Evolutionary conservation across 805 yeast genomes (phyloP).

Genomic region (Teunomyces panamensis): DNA sequence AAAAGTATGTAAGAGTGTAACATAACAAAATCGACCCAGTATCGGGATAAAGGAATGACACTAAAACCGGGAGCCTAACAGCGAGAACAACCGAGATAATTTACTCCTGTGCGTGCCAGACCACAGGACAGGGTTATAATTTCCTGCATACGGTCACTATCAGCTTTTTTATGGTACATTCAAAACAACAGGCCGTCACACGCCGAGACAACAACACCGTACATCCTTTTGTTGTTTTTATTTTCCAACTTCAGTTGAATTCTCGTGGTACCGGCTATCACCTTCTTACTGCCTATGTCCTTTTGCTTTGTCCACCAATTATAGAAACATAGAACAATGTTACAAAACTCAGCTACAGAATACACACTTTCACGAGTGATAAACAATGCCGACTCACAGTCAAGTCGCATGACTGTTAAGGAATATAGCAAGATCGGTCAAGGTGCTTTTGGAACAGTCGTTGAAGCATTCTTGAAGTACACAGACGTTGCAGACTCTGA

Average conservation of each 20-base stretch:
- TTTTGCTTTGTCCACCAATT: neutral
- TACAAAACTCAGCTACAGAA: constrained; percentile 19
- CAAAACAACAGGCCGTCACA: constrained; percentile 1
- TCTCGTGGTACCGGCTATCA: constrained; percentile 4
- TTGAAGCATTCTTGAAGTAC: constrained; percentile 58
- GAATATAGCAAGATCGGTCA: constrained; percentile 78
- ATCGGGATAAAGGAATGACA: neutral
- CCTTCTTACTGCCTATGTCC: neutral
- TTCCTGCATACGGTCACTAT: neutral
- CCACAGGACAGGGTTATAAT: neutral
- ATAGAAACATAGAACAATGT: constrained; percentile 2
- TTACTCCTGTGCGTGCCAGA: neutral
- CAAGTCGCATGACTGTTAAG: constrained; percentile 62
- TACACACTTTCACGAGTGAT: constrained; percentile 48
- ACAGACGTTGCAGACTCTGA: constrained; percentile 20
- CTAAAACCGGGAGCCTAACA: neutral
- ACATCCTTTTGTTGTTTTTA: neutral
- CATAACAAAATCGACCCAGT: neutral
- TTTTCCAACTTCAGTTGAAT: neutral
- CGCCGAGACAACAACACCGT: neutral
- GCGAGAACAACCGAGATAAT: neutral
- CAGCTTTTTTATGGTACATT: constrained; percentile 1
- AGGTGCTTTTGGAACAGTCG: constrained; percentile 85
- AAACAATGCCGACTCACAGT: constrained; percentile 51
- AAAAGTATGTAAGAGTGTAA: too few relatives aligned